These are phyloP conservation scores for Nymphaea colorata DNA, from an alignment of 164 flowering plant species.

Conservation along the genomic window DNA sequence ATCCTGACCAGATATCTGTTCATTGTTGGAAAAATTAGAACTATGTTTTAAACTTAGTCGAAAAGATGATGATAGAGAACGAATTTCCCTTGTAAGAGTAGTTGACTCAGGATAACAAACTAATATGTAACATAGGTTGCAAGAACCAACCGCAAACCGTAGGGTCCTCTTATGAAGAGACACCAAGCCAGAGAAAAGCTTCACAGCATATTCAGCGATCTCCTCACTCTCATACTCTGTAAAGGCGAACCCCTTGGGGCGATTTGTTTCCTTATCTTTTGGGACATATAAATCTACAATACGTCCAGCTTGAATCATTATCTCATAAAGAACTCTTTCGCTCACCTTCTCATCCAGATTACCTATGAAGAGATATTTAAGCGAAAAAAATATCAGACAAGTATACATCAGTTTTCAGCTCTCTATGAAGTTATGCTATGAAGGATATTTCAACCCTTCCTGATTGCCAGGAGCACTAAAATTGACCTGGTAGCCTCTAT, in stretches of 20 bases:
- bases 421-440: too few relatives aligned
- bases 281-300: constrained; percentile 66
- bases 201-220: constrained; percentile 72
- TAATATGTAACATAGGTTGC: background rate
- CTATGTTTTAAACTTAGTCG: background rate
- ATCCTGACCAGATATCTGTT: background rate
- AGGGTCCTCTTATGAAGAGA: constrained; percentile 54
- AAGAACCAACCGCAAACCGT: constrained; percentile 61
- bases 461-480: background rate
- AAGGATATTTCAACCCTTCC: background rate
- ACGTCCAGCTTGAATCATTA: constrained; percentile 78
- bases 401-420: background rate
- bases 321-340: constrained; percentile 76
- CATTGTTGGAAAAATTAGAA: background rate
- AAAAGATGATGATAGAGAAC: background rate
- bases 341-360: constrained; percentile 83
- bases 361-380: constrained; percentile 24
- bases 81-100: background rate
- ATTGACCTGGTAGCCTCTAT: background rate
- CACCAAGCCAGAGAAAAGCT: constrained; percentile 82
- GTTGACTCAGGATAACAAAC: background rate
- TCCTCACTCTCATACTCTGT: constrained; percentile 83
- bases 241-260: constrained; percentile 80
- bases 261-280: constrained; percentile 63
- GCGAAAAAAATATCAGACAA: background rate